Percentiles rank a stretch among this genome's conserved stretches.
phyloP scores from a whole-genome alignment of 176 grass and related monocot genomes.

The Carex myosuroides region DNA sequence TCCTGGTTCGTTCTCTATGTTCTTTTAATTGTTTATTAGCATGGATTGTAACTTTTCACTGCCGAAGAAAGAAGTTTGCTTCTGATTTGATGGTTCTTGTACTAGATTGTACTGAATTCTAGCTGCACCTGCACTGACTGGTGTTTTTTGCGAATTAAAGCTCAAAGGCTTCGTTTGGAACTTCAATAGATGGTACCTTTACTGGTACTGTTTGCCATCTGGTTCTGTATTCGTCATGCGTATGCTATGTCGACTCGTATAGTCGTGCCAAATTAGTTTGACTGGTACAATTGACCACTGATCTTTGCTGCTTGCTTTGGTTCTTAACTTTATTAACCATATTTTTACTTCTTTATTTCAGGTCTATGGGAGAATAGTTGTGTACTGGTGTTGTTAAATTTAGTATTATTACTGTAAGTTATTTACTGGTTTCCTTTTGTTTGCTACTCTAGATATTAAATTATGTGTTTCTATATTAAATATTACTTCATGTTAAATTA shows the following conservation, averaged over 20 bases:
- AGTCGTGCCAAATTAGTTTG: background rate
- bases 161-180: background rate
- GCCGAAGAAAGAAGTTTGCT: background rate
- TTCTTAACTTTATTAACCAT: background rate
- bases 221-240: background rate
- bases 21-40: background rate
- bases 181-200: background rate
- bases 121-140: background rate
- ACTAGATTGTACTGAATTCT: background rate
- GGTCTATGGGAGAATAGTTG: background rate
- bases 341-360: background rate
- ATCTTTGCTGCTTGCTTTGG: background rate
- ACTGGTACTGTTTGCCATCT: background rate
- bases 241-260: background rate
- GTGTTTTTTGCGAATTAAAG: background rate
- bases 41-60: background rate
- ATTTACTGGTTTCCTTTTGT: background rate
- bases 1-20: slow-evolving; percentile 13
- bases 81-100: background rate
- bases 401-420: slow-evolving; percentile 11
- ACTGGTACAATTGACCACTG: background rate
- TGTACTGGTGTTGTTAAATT: background rate
- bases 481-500: slow-evolving; percentile 7
- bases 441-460: background rate
- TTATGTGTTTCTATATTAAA: background rate